Evolutionary conservation across 208 protist genomes (phyloP), one percentile per base, ranked within the genome.

Genomic region (Balamuthia mandrillaris): DNA sequence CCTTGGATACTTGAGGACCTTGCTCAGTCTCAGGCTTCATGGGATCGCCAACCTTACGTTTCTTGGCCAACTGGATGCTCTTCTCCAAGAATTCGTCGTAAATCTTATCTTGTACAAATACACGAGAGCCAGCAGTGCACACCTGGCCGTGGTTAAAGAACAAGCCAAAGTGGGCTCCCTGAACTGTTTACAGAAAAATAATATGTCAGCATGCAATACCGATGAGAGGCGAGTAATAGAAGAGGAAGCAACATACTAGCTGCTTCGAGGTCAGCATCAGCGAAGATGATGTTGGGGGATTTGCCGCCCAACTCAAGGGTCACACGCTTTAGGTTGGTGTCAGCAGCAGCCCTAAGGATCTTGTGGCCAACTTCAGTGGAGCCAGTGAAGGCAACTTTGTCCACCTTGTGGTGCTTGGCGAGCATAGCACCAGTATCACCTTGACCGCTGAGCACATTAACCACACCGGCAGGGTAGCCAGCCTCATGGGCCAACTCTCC

Each of bases 331-430:
- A 91, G 60, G 42, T 92, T 91, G 16, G 31, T 85, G 14, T 81
- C 41, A 9, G 70, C 84, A 3, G 70, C 49, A 21, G 85, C 42
- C 12, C 61, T 66, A 51, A 87, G 33, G 33, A 97, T 92, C 56
- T 94, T 72, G 33, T 92, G 83, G 42, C 94, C 95, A 24, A 96
- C 86, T 51, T 88, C 31, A 12, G 92, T 96, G 60, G 92, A 95
- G 27, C 95, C 95, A 51, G 95, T 97, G 87, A 97, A 97, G 81
- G 93, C 91, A 58, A 97, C 84, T 87, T 96, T 97, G 87, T 97
- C 91, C 18, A 97, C 91, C 41, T 93, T 88, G 78, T 24, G 96
- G 65, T 10, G 87, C 92, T 52, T 87, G 88, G 31, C 95, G 21
- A 79, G 45, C 31, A 79, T 42, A 31, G 70, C 95, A 29, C 91